Conservation (phyloP, 108 stramenopile genomes). For the Stephanodiscus minutulus region DNA sequence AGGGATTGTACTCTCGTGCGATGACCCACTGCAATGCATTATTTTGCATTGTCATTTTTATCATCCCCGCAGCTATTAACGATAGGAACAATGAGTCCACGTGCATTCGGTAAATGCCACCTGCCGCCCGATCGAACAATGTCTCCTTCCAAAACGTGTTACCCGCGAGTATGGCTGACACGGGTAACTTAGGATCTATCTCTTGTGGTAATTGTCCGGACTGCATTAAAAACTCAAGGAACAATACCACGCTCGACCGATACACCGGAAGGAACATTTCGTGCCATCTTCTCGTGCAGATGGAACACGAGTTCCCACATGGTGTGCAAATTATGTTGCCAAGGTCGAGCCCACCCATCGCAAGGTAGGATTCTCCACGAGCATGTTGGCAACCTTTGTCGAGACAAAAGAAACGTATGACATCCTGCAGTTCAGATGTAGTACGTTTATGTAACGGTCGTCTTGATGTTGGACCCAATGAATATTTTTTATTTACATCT, state of each 20-base stretch:
- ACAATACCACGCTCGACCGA: not conserved
- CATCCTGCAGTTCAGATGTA: not conserved
- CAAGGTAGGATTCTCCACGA: not conserved
- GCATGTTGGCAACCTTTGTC: constrained; percentile 1
- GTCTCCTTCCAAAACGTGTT: not conserved
- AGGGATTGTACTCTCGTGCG: not conserved
- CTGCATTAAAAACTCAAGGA: not conserved
- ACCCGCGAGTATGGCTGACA: not conserved
- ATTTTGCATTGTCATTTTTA: not conserved
- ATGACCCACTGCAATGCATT: not conserved
- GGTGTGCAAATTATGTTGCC: not conserved
- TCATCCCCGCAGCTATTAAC: not conserved
- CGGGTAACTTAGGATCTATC: not conserved
- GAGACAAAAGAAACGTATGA: constrained; percentile 1
- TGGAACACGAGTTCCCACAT: not conserved
- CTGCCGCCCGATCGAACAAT: not conserved
- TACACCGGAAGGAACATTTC: not conserved
- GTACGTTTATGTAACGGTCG: too few relatives aligned
- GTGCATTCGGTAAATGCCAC: not conserved
- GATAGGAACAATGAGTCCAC: not conserved
- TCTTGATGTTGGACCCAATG: too few relatives aligned
- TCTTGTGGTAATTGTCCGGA: not conserved
- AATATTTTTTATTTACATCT: too few relatives aligned
- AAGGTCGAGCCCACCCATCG: not conserved
- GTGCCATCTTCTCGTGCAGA: not conserved